Evolutionary conservation across 768 basidiomycete species (phyloP).

Genomic region (Symmetrospora coprosmae): DNA sequence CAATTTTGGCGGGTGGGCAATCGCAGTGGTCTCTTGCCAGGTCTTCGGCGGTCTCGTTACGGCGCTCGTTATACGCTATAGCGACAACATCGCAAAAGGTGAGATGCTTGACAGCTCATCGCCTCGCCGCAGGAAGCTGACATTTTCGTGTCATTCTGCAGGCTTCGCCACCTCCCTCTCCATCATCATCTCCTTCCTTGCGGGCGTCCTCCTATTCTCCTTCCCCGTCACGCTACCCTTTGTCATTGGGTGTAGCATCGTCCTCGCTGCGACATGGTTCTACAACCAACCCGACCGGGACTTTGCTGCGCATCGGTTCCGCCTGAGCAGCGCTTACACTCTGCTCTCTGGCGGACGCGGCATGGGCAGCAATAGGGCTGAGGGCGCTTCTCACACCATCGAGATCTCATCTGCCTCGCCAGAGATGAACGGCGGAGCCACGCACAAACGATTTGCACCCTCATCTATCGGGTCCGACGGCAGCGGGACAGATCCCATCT

Average conservation of each 20-base stretch:
- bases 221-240: slow-evolving; percentile 77
- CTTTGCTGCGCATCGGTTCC: too few species aligned
- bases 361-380: too few species aligned
- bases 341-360: too few species aligned
- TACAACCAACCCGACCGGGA: slow-evolving; percentile 49
- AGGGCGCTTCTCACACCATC: too few species aligned
- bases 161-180: slow-evolving; percentile 90
- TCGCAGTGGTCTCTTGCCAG: slow-evolving; percentile 75
- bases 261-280: slow-evolving; percentile 76
- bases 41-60: slow-evolving; percentile 85
- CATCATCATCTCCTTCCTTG: slow-evolving; percentile 88
- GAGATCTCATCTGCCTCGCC: too few species aligned
- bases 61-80: slow-evolving; percentile 81
- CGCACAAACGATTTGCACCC: too few species aligned
- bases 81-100: slow-evolving; percentile 33
- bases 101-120: not conserved
- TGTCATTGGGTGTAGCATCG: slow-evolving; percentile 64
- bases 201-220: slow-evolving; percentile 75
- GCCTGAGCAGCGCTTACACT: too few species aligned
- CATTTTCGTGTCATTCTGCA: slow-evolving; percentile 8
- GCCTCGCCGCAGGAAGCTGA: not conserved
- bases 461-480: too few species aligned
- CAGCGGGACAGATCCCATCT: not conserved
- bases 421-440: too few species aligned
- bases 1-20: slow-evolving; percentile 81